Percentiles rank a stretch among this genome's conserved stretches.
phyloP scores from a whole-genome alignment of 139 green algal genomes.

The Closterium sp. region DNA sequence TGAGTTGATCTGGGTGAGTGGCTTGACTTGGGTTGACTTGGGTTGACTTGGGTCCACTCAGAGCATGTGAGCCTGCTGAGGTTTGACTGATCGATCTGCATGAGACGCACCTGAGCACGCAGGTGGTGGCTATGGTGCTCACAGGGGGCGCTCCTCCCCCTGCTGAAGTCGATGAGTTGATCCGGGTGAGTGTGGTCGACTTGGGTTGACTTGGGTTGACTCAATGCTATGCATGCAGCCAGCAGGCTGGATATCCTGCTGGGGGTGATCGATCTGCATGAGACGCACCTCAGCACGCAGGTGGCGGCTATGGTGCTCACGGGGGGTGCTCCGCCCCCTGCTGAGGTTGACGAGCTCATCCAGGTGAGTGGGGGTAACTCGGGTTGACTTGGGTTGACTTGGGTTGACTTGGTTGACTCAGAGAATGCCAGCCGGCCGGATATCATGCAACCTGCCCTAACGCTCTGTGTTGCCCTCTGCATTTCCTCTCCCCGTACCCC shows the following conservation, averaged over 20 bases:
- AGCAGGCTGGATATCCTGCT: conserved; percentile 63
- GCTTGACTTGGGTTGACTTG: neutral
- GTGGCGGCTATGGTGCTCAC: conserved; percentile 50
- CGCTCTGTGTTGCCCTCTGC: no score
- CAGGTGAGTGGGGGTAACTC: no score
- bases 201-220: neutral
- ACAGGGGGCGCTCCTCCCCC: neutral
- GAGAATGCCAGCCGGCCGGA: no score
- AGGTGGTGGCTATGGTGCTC: conserved; percentile 48
- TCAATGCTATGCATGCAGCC: no score
- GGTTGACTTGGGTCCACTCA: neutral
- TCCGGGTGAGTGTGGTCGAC: conserved; percentile 28
- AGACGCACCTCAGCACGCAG: conserved; percentile 66
- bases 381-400: no score
- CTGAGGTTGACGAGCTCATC: conserved; percentile 32
- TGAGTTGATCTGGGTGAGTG: conserved; percentile 38
- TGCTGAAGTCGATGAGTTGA: conserved; percentile 25
- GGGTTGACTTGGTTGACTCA: neutral
- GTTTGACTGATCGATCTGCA: conserved; percentile 55
- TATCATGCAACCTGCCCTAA: no score
- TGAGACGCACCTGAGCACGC: conserved; percentile 61
- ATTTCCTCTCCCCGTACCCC: no score
- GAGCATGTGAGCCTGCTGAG: no score
- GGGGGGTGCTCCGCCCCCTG: neutral
- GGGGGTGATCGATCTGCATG: conserved; percentile 57